These are phyloP conservation scores for Colletotrichum somersetense DNA, from an alignment of 2,329 filamentous ascomycete species.

Conservation along the genomic window DNA sequence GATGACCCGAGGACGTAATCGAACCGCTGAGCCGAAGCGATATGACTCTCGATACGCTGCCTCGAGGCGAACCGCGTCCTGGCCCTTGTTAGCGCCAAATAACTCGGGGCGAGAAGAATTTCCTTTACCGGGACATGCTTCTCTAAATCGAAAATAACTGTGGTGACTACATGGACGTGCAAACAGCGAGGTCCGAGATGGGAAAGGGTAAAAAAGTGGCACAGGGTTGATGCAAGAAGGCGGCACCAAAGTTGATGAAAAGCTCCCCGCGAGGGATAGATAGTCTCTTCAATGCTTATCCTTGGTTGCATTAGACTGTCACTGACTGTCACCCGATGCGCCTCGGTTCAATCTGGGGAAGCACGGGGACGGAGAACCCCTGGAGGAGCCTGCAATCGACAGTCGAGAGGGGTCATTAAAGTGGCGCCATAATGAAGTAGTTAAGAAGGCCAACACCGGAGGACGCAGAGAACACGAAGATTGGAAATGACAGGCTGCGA, in stretches of 20 bases:
- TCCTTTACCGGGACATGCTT: not conserved
- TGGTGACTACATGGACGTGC: not conserved
- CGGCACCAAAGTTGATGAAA: not conserved
- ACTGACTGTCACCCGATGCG: conserved; percentile 6
- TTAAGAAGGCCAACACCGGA: not conserved
- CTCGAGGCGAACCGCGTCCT: not conserved
- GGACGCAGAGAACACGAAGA: conserved; percentile 26
- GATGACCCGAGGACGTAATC: not conserved
- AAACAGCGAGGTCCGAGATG: not conserved
- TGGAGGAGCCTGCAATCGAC: conserved; percentile 14
- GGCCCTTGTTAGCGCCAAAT: not conserved
- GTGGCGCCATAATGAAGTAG: not conserved
- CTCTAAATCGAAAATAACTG: not conserved
- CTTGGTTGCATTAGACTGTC: not conserved
- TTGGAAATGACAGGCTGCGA: conserved; percentile 34
- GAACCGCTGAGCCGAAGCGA: not conserved
- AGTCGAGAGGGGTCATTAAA: conserved; percentile 14
- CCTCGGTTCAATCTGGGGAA: conserved; percentile 38
- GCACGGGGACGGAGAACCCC: conserved; percentile 28
- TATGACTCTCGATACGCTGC: not conserved
- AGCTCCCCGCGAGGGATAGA: not conserved
- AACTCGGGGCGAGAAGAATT: not conserved
- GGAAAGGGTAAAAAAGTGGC: not conserved
- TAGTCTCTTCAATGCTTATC: not conserved
- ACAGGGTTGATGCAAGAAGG: not conserved